Evolutionary conservation across 2,329 filamentous ascomycete genomes (phyloP), one percentile per base, ranked within the genome.

Genomic region (Fusarium sp.): DNA sequence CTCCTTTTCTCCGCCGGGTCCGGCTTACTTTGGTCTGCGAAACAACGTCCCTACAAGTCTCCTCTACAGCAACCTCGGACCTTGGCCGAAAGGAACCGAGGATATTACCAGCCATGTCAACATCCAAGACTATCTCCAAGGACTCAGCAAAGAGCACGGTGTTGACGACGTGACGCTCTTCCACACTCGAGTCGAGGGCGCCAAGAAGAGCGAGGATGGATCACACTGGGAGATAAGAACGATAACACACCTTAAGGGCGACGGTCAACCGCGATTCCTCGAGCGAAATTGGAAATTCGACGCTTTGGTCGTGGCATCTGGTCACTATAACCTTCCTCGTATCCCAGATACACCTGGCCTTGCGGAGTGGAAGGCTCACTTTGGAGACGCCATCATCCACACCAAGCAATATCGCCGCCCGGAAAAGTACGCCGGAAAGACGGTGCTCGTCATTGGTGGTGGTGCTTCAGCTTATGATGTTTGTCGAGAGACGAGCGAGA

Each of bases 321-420:
- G 90, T 0, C 90, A 92, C 76, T 92, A 91, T 72, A 85, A 86
- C 68, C 81, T 89, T 1, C 88, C 89, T 0, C 85, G 84, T 61
- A 79, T 92, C 1, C 90, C 90, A 0, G 81, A 85, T 40, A 84
- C 90, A 3, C 77, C 82, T 0, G 90, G 90, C 0, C 80, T 92
- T 4, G 76, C 80, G 25, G 80, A 81, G 14, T 91, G 86, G 87
- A 87, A 90, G 72, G 57, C 77, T 10, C 71, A 74, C 4, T 88
- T 86, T 66, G 85, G 87, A 0, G 81, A 80, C 0, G 73, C 79
- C 4, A 83, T 92, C 18, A 83, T 83, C 4, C 90, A 92, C 74
- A 93, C 92, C 0, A 95, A 93, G 75, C 86, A 86, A 66, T 96
- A 93, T 73, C 86, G 91, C 8, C 84, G 80, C 0, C 86, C 91